Conservation (phyloP, 495 filamentous ascomycete genomes). For the Cladorrhinum samala region DNA sequence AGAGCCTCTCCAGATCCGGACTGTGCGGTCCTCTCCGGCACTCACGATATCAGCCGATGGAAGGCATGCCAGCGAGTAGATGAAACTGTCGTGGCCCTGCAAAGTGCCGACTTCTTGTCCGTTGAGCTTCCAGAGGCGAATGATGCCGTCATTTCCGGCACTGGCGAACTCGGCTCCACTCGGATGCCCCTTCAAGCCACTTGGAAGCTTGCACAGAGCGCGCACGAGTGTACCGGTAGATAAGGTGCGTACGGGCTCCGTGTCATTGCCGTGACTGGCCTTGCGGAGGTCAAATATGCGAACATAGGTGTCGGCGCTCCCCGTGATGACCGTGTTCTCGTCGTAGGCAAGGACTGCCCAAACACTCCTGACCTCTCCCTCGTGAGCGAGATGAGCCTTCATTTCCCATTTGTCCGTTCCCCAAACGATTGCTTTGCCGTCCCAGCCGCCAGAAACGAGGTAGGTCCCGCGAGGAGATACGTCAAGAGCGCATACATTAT, state of each 20-base stretch:
- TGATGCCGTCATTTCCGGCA: constrained; percentile 79
- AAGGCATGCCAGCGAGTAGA: constrained; percentile 75
- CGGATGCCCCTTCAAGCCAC: constrained; percentile 50
- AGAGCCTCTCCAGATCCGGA: constrained; percentile 75
- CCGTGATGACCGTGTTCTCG: constrained; percentile 74
- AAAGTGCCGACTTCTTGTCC: constrained; percentile 68
- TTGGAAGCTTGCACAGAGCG: constrained; percentile 75
- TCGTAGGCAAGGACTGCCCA: constrained; percentile 89
- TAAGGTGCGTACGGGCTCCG: constrained; percentile 69
- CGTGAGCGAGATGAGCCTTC: constrained; percentile 50
- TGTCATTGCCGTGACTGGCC: constrained; percentile 61
- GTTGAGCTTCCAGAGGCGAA: constrained; percentile 75
- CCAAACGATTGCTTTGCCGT: constrained; percentile 78
- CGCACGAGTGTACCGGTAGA: constrained; percentile 78
- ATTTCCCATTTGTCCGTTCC: constrained; percentile 68
- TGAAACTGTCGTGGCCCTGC: constrained; percentile 88
- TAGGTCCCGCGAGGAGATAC: constrained; percentile 60
- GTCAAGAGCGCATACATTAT: constrained; percentile 85
- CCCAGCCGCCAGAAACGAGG: constrained; percentile 94
- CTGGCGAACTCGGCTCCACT: constrained; percentile 84
- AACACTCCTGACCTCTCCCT: constrained; percentile 65
- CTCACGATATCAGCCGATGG: constrained; percentile 86
- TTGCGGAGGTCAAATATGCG: constrained; percentile 67
- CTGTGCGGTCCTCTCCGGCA: constrained; percentile 86
- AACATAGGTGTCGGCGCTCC: constrained; percentile 84